Evolutionary conservation across 2,329 filamentous ascomycete genomes (phyloP).

Genomic region (Colletotrichum sp.): DNA sequence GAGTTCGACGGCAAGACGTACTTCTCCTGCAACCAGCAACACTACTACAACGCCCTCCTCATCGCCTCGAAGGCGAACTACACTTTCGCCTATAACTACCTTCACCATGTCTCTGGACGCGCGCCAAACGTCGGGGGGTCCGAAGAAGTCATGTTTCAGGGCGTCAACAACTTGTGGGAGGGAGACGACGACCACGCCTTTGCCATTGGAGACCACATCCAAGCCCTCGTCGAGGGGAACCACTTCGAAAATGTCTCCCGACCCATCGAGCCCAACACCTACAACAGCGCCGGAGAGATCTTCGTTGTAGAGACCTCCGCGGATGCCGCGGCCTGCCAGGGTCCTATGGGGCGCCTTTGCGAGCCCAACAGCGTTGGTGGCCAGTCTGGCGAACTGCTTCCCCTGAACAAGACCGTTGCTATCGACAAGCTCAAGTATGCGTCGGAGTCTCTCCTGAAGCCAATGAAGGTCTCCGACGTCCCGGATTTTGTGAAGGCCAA

Average conservation of each 20-base stretch:
- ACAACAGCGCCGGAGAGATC: conserved; percentile 16
- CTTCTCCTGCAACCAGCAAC: conserved; percentile 49
- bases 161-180: background rate
- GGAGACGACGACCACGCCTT: background rate
- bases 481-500: background rate
- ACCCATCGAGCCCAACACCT: conserved; percentile 35
- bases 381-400: background rate
- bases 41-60: conserved; percentile 52
- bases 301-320: conserved; percentile 25
- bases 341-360: conserved; percentile 29
- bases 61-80: conserved; percentile 41
- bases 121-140: background rate
- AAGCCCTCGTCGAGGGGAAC: background rate
- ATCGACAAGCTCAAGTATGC: background rate
- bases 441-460: background rate
- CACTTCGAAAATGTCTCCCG: conserved; percentile 32
- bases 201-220: background rate
- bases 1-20: conserved; percentile 47
- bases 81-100: conserved; percentile 48
- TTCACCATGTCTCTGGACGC: conserved; percentile 35
- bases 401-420: background rate
- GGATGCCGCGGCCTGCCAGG: conserved; percentile 16
- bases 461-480: background rate
- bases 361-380: background rate
- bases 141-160: background rate